Base-by-base conservation (phyloP, 2,329 filamentous ascomycete genomes). In the Arachnopeziza araneosa region DNA sequence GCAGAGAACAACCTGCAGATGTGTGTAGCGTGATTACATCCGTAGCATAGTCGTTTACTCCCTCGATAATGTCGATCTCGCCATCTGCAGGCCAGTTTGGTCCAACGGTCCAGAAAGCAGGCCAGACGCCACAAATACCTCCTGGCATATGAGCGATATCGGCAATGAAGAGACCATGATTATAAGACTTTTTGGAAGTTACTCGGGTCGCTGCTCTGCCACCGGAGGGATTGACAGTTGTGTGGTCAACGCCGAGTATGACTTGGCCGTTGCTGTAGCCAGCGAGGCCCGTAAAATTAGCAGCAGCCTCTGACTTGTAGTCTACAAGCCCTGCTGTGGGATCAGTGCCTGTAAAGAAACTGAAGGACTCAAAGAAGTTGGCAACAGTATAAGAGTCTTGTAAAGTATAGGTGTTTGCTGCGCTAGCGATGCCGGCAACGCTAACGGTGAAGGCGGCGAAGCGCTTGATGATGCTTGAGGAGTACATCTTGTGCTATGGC, bases 61-160 rank as follows among this genome's bases (percentile, higher is more conserved):
- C 87, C 72, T 90, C 87, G 60, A 90, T 84, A 60, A 90, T 86
- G 68, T 69, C 67, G 58, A 90, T 77, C 69, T 90, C 87, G 60
- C 87, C 87, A 44, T 78, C 77, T 4, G 70, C 70, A 0, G 87
- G 88, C 87, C 87, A 90, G n/a, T 61, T 58, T 9, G 61, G 51
- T 14, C 62, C 62, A 48, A 62, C 80, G n/a, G 79, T 71, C 81
- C 81, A 83, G 69, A 82, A 90, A 73, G 88, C 85, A 57, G 89
- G 88, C 88, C 89, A 91, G 23, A 84, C 80, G 23, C 89, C 89
- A 65, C 89, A 92, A 55, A 83, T 77, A 1, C 85, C 84, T 79
- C 80, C 66, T 17, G 2, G 89, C 87, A 92, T 91, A 66, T 92
- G 88, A 21, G 79, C 78, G 56, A 91, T 81, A 70, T 92, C 89